Evolutionary conservation across 805 yeast species (phyloP), one percentile per base, ranked within the genome.

Genomic region (Yarrowia phangngaensis): DNA sequence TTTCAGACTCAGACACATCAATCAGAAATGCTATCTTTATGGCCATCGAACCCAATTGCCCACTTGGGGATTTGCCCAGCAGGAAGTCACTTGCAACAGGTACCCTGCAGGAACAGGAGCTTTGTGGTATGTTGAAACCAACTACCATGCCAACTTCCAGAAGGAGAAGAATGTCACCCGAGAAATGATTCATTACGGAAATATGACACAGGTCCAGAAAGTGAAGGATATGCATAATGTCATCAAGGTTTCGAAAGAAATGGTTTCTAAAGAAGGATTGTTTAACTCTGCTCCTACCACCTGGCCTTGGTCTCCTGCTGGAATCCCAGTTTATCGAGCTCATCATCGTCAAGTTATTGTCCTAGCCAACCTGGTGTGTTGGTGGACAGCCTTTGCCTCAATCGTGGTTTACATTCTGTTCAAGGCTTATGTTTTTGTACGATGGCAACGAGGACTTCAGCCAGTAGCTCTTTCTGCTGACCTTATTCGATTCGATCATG

Each of bases 41-140:
- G 73, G 82, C 8, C 90, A 84, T 57, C 75, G 74, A 24, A 70
- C 70, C 4, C 72, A 68, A 54, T 65, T 86, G 30, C 90, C 90
- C 8, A 67, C 66, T 3, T 80, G 87, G 85, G 94, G 80, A 1
- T 70, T 70, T 54, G 65, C 68, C 26, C 90, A 83, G 57, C 79
- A 78, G 60, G 95, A 86, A 67, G 85, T 85, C 4, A 64, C 82
- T 20, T 86, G 95, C 64, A 71, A 82, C 29, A 76, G 76, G 23
- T 74, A 73, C 12, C 85, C 94, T 6, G 73, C 73, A 4, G 61
- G 68, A 24, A 71, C 73, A 11, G 73, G 78, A 55, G 69, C 87
- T 0, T 63, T 75, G 34, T 84, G 88, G 79, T 74, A 67, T 55
- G 67, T 84, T 47, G 92, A 84, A 55, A 64, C 64, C 51, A 77